phyloP scores from a whole-genome alignment of 2,329 filamentous ascomycete genomes.

The Aspergillus floridensis region DNA sequence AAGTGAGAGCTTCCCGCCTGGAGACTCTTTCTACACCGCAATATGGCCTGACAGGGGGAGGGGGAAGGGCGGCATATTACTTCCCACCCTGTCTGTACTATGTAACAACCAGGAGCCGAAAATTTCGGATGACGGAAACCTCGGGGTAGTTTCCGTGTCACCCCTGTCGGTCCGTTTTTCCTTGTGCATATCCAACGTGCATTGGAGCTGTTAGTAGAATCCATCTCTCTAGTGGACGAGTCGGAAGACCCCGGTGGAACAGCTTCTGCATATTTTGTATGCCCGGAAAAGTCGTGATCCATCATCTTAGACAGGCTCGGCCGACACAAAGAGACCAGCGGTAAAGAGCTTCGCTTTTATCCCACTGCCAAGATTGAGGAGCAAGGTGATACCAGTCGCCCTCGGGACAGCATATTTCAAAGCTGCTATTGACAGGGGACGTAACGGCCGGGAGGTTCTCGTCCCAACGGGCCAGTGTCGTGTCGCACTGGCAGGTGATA shows the following conservation, averaged over 20 bases:
- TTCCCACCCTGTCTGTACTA: conserved; percentile 6
- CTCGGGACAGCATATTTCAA: not conserved
- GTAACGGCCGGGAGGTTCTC: not conserved
- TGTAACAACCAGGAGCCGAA: conserved; percentile 6
- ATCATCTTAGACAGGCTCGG: not conserved
- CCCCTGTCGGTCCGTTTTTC: not conserved
- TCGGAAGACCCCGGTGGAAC: not conserved
- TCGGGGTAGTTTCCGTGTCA: conserved; percentile 1
- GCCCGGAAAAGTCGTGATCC: not conserved
- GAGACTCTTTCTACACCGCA: conserved; percentile 10
- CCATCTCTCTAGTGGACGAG: not conserved
- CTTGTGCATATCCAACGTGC: not conserved
- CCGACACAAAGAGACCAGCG: not conserved
- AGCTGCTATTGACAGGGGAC: not conserved
- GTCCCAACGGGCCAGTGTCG: not conserved
- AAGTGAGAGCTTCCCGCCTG: too few species aligned
- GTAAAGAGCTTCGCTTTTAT: not conserved
- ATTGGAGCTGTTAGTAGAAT: not conserved
- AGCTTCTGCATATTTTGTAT: not conserved
- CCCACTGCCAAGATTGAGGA: not conserved
- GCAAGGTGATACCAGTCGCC: not conserved
- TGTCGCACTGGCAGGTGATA: not conserved
- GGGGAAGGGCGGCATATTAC: not conserved
- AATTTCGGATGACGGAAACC: not conserved
- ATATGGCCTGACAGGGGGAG: not conserved